phyloP scores from a whole-genome alignment of 768 basidiomycete species.

The Pisolithus marmoratus region DNA sequence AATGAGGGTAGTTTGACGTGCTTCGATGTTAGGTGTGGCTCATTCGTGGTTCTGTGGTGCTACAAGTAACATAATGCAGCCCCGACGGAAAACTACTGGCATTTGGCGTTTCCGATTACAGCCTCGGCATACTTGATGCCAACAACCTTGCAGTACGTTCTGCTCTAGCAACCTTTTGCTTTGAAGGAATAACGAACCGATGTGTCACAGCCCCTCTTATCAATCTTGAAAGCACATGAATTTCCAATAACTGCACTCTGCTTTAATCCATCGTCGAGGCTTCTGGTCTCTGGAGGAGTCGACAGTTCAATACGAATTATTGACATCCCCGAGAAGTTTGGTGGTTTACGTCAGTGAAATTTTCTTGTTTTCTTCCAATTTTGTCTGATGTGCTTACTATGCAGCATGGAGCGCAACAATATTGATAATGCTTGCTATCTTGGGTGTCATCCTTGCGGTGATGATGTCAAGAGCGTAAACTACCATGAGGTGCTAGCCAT shows the following conservation, averaged over 20 bases:
- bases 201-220: conserved; percentile 65
- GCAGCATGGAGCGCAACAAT: conserved; percentile 38
- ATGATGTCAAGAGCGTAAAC: conserved; percentile 24
- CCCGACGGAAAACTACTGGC: conserved; percentile 77
- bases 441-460: conserved; percentile 40
- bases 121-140: conserved; percentile 80
- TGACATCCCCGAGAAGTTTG: conserved; percentile 55
- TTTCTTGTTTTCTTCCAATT: conserved; percentile 20
- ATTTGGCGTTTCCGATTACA: conserved; percentile 82
- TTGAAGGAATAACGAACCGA: not conserved
- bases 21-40: conserved; percentile 76
- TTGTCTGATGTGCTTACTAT: conserved; percentile 18
- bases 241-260: conserved; percentile 86
- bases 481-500: not conserved
- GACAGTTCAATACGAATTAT: conserved; percentile 84
- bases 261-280: conserved; percentile 78
- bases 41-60: not conserved
- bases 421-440: conserved; percentile 36
- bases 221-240: conserved; percentile 91
- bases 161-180: not conserved
- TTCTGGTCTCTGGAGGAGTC: conserved; percentile 85
- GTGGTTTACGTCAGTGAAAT: conserved; percentile 45
- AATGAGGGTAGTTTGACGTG: conserved; percentile 79
- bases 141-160: conserved; percentile 63
- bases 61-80: conserved; percentile 35